phyloP scores from a whole-genome alignment of 805 yeast species.

The Kazachstania psychrophila region DNA sequence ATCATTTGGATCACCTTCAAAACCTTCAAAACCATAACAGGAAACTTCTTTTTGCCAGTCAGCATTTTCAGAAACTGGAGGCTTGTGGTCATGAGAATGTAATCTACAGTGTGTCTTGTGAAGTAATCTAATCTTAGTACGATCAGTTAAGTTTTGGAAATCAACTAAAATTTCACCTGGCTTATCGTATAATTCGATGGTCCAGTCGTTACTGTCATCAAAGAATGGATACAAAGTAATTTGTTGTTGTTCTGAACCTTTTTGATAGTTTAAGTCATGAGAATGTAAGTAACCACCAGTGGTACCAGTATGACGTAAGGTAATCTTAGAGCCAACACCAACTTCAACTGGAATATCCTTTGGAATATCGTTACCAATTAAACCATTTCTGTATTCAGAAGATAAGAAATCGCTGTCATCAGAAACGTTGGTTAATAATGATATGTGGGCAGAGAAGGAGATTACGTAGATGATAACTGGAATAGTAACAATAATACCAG shows the following conservation, averaged over 20 bases:
- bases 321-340: constrained; percentile 61
- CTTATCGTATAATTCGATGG: constrained; percentile 57
- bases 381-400: constrained; percentile 58
- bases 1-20: constrained; percentile 77
- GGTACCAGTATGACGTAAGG: constrained; percentile 61
- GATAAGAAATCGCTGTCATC: constrained; percentile 66
- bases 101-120: constrained; percentile 55
- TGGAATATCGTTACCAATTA: constrained; percentile 55
- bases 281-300: constrained; percentile 79
- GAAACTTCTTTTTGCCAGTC: constrained; percentile 85
- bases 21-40: constrained; percentile 68
- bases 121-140: constrained; percentile 59
- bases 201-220: constrained; percentile 66
- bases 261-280: constrained; percentile 57
- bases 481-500: constrained; percentile 43
- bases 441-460: constrained; percentile 59
- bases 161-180: constrained; percentile 45
- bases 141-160: constrained; percentile 56
- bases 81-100: constrained; percentile 81
- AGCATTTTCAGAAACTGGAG: constrained; percentile 57
- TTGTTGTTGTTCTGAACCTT: constrained; percentile 81
- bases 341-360: constrained; percentile 50
- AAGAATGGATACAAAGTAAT: constrained; percentile 70
- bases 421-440: constrained; percentile 48
- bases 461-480: constrained; percentile 48